Evolutionary conservation across 192 early-diverging fungal genomes (phyloP), one percentile per base, ranked within the genome.

Genomic region (Rhizophagus clarus): DNA sequence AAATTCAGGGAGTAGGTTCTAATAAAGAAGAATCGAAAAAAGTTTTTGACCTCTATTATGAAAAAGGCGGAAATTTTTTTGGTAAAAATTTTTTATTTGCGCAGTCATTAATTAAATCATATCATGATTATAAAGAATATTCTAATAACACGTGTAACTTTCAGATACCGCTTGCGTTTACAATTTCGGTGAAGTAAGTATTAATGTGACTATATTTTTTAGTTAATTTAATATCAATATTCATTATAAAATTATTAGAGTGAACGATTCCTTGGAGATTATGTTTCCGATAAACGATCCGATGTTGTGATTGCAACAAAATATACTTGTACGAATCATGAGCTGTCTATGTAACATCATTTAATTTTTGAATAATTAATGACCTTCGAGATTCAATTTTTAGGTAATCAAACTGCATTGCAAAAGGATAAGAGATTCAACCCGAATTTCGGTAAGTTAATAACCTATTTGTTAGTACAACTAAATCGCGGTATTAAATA

Each of bases 231-330:
- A 10, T 42, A 29, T 37, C 14, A 37, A 69, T 37, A 37, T 1
- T 37, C 17, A 64, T 26, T 26, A 51, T 24, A 61, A 45, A 12
- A 45, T 56, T 6, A 26, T 11, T 76, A 70, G 68, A 70, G 68
- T 3, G 89, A 90, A 79, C 14, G 37, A 0, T 82, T 88, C 63
- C 69, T 90, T 12, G 88, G 89, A 22, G 78, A 84, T 45, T 88
- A 84, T 56, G 67, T 90, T 32, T 28, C 61, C 8, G 56, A 83
- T 60, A 87, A 86, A 40, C 88, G 88, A 29, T 83, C 84, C 34
- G 72, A 88, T 45, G 77, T 90, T 8, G 83, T 88, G 10, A 49
- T 89, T 37, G 86, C 88, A 1, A 90, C 88, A 45, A 89, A 89
- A 63, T 80, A 77, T 70, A 17, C 71, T 7, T 42, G 72, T 56